Evolutionary conservation across 495 filamentous ascomycete species (phyloP), one percentile per base, ranked within the genome.

Genomic region (Antarctomyces pellizariae): DNA sequence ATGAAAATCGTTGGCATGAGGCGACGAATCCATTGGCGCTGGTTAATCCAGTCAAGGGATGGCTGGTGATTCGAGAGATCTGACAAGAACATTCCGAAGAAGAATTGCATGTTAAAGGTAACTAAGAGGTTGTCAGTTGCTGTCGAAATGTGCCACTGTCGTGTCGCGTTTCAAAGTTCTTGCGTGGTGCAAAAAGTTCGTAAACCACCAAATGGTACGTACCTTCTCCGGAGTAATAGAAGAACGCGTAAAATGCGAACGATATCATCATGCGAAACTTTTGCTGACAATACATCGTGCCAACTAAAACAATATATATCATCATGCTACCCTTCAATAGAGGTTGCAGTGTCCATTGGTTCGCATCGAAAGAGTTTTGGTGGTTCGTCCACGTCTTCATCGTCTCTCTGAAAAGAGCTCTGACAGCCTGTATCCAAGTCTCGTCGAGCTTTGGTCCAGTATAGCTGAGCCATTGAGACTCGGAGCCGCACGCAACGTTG

Each of bases 281-380:
- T 25, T 61, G 57, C 32, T 56, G 60, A 34, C 64, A 49, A 35
- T 62, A 65, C 41, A 59, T 50, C 0, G 59, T 64, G 2, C 60
- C 61, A 10, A 61, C 44, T 3, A 68, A 43, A 20, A 64, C 49
- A 7, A 59, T 46, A 31, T 68, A 75, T 2, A 71, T 58, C 28
- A 64, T 40, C 58, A 72, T 67, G 11, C 61, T 64, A 3, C 64
- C 63, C 36, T 59, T 56, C 16, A 75, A 43, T 23, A 75, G 38
- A 2, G 63, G 67, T n/a, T 67, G 42, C 18, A 75, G 36, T 3
- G 69, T 67, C 69, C 69, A 75, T 37, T 71, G 66, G 25, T 71
- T 64, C 15, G 57, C 59, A 35, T 72, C 69, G 35, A 70, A 75
- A 10, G 49, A 45, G 43, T 66, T 68, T 31, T 48, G 56, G 3